Evolutionary conservation across 1,139 yeast species (phyloP).

Genomic region (Yamadazyma pseudoaaseri): DNA sequence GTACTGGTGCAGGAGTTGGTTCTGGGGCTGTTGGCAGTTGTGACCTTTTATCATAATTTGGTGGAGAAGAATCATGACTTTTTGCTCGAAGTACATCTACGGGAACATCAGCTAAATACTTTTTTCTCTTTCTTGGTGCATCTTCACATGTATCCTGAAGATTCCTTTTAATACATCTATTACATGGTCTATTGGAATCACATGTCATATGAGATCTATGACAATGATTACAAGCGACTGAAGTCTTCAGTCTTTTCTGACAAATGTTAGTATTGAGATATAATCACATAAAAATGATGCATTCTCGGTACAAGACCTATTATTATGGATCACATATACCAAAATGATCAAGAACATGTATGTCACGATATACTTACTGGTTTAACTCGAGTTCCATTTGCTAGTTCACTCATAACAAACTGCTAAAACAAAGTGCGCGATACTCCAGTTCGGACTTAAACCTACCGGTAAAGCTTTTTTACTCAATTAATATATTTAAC

Average conservation of each 20-base stretch:
- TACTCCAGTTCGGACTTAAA: too few relatives aligned
- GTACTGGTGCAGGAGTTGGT: background rate
- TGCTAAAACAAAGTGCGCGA: too few relatives aligned
- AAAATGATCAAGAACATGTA: too few relatives aligned
- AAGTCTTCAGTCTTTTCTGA: constrained; percentile 55
- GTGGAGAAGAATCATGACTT: background rate
- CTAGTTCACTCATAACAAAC: too few relatives aligned
- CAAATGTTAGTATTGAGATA: background rate
- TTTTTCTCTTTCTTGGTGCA: constrained; percentile 85
- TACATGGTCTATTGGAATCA: constrained; percentile 78
- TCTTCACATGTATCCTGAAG: constrained; percentile 75
- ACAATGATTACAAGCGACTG: constrained; percentile 85
- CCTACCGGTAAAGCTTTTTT: too few relatives aligned
- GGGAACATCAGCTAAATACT: constrained; percentile 67
- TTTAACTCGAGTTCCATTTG: too few relatives aligned
- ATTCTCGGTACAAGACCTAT: too few relatives aligned
- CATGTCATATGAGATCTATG: constrained; percentile 87
- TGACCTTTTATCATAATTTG: background rate
- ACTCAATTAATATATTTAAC: too few relatives aligned
- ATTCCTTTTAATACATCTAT: constrained; percentile 71
- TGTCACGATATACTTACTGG: too few relatives aligned
- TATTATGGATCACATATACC: too few relatives aligned
- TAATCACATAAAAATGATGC: background rate
- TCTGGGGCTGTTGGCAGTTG: constrained; percentile 3
- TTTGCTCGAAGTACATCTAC: constrained; percentile 1